Percentiles rank a stretch among this genome's conserved stretches.
These are phyloP conservation scores for Citrullus mucosospermus DNA, from an alignment of 306 rosid genomes.

Conservation along the genomic window DNA sequence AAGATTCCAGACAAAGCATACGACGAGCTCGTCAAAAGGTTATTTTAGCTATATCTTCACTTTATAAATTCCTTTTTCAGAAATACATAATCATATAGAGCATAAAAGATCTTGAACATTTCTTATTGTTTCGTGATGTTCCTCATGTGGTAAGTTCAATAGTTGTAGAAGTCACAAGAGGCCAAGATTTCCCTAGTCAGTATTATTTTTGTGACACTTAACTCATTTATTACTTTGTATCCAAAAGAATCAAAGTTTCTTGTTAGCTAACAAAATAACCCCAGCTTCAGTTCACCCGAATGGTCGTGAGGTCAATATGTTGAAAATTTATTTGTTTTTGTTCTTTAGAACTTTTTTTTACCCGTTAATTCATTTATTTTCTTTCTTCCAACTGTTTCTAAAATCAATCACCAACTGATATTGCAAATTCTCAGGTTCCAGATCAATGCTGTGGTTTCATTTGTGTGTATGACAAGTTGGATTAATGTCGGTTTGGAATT, in stretches of 20 bases:
- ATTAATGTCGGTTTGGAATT: neutral
- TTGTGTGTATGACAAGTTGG: neutral
- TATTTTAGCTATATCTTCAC: conserved; percentile 5
- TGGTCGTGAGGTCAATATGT: neutral
- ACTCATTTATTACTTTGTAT: neutral
- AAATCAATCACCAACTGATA: neutral
- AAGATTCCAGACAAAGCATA: conserved; percentile 76
- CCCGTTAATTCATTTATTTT: neutral
- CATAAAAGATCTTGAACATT: neutral
- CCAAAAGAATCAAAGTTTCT: neutral
- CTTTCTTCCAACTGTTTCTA: neutral
- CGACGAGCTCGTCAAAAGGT: conserved; percentile 95
- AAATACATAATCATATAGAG: neutral
- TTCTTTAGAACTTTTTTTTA: neutral
- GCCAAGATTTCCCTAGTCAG: neutral
- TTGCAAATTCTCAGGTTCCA: neutral
- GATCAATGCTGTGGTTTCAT: neutral
- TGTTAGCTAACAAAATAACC: neutral
- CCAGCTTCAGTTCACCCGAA: neutral
- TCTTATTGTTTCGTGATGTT: neutral
- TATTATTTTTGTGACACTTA: neutral
- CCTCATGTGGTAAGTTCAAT: neutral
- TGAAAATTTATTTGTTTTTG: neutral
- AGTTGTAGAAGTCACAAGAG: neutral
- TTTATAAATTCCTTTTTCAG: neutral